Evolutionary conservation across 2,329 filamentous ascomycete genomes (phyloP), one percentile per base, ranked within the genome.

Genomic region (Paramyrothecium sp.): DNA sequence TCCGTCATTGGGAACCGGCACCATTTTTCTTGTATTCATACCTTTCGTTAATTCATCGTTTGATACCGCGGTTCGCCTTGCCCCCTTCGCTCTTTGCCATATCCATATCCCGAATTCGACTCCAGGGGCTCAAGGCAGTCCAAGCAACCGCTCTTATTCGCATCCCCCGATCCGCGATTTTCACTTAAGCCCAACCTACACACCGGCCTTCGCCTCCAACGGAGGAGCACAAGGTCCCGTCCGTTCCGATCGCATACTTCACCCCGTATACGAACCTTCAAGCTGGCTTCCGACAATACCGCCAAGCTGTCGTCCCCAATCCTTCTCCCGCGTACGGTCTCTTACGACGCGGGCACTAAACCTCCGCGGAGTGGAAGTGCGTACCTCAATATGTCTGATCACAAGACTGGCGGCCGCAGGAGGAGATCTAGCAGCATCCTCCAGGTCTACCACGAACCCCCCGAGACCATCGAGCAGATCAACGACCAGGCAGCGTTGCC

Each of bases 391-490:
- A 85, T 85, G 85, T 75, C 82, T 67, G 84, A 88, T 69, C 68
- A 67, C 54, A 82, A 83, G 69, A 87, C 89, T 73, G 80, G 82
- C 64, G 89, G 87, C 65, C 85, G 94, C 76, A 87, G 94, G 83
- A 89, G 95, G 81, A 89, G 95, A 78, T 98, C 95, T 76, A 97
- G 94, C 81, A 98, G 94, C 79, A 88, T 99, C 78, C 79, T 87
- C 66, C 83, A 86, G 72, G 92, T 99, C 78, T 98, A 98, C 77
- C 93, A 96, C 72, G 95, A 99, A 76, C 95, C 95, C 56, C 88
- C 89, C 60, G 95, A 99, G 82, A 96, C 94, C 56, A 87, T 97
- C 71, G 95, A 99, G 81, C 95, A 97, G 78, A 91, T 96, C 76
- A 97, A 90, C 72, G 95, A 99, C 76, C 95, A 98, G 81, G 91